These are phyloP conservation scores for Biscogniauxia marginata DNA, from an alignment of 2,329 filamentous ascomycete species.

Conservation along the genomic window DNA sequence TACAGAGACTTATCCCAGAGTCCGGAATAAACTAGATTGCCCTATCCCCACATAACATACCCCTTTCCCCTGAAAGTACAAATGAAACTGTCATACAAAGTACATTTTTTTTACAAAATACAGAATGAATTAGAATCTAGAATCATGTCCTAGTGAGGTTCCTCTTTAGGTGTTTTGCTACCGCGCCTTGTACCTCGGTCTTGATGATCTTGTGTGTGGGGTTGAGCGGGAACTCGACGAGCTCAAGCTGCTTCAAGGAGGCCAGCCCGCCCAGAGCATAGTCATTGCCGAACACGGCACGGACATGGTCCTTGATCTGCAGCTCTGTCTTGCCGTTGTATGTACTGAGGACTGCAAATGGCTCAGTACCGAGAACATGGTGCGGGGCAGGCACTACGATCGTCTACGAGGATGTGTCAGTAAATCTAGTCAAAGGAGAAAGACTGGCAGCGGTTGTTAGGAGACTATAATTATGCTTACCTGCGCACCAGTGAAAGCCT, in stretches of 20 bases:
- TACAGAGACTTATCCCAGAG: too few relatives aligned
- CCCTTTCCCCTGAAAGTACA: too few relatives aligned
- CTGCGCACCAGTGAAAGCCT: conserved; percentile 6
- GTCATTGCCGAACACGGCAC: neutral
- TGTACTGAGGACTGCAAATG: conserved; percentile 3
- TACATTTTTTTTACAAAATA: too few relatives aligned
- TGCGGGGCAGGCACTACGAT: conserved; percentile 1
- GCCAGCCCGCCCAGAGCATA: conserved; percentile 9
- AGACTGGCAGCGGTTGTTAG: neutral
- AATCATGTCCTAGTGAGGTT: neutral
- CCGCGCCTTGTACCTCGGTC: conserved; percentile 4
- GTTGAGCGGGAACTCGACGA: conserved; percentile 7
- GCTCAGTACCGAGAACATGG: neutral
- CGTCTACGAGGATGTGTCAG: neutral
- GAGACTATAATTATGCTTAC: neutral
- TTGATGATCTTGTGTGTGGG: conserved; percentile 9
- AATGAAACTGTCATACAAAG: too few relatives aligned
- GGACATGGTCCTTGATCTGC: conserved; percentile 6
- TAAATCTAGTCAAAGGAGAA: neutral
- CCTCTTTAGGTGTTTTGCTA: neutral
- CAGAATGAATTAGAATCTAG: neutral
- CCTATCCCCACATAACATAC: too few relatives aligned
- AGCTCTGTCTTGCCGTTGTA: neutral
- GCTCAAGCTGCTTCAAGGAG: conserved; percentile 6
- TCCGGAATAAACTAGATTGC: too few relatives aligned